phyloP scores from a whole-genome alignment of 345 rosid genomes.

The Microcos paniculata region DNA sequence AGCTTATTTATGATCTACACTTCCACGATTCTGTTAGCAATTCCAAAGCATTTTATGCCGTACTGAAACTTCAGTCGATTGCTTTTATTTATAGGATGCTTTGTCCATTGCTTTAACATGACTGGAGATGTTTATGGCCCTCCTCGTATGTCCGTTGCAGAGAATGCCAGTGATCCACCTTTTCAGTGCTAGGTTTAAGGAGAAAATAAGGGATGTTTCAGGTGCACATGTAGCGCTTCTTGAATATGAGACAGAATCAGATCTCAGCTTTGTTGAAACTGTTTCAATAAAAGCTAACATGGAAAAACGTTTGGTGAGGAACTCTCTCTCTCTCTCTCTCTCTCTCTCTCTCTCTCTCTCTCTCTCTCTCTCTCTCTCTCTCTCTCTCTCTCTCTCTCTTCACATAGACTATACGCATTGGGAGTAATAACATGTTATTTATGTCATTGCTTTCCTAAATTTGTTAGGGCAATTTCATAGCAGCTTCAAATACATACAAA shows the following conservation, averaged over 20 bases:
- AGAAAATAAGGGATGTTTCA: slow-evolving; percentile 53
- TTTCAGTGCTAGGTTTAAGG: slow-evolving; percentile 76
- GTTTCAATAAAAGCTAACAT: slow-evolving; percentile 74
- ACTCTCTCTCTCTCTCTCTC: slow-evolving; percentile 1
- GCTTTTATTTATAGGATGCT: slow-evolving; percentile 24
- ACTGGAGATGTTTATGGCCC: slow-evolving; percentile 26
- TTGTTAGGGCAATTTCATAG: slow-evolving; percentile 63
- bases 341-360: neutral
- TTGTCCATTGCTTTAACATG: slow-evolving; percentile 29
- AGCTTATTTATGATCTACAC: neutral
- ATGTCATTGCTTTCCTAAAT: slow-evolving; percentile 20
- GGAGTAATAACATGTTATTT: slow-evolving; percentile 2
- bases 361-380: neutral
- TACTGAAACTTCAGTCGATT: slow-evolving; percentile 19
- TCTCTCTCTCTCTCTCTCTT: too few species aligned
- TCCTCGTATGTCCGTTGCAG: slow-evolving; percentile 50
- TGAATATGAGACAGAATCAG: slow-evolving; percentile 45
- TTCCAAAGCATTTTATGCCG: slow-evolving; percentile 10
- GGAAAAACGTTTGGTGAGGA: slow-evolving; percentile 81
- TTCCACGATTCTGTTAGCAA: neutral
- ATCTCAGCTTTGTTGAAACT: slow-evolving; percentile 53
- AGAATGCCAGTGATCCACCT: slow-evolving; percentile 57
- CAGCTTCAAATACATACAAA: slow-evolving; percentile 59
- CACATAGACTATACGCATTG: slow-evolving; percentile 2
- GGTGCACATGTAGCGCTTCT: slow-evolving; percentile 68